Conservation (phyloP, 495 filamentous ascomycete genomes). For the Hyphodiscus hymeniophilus region DNA sequence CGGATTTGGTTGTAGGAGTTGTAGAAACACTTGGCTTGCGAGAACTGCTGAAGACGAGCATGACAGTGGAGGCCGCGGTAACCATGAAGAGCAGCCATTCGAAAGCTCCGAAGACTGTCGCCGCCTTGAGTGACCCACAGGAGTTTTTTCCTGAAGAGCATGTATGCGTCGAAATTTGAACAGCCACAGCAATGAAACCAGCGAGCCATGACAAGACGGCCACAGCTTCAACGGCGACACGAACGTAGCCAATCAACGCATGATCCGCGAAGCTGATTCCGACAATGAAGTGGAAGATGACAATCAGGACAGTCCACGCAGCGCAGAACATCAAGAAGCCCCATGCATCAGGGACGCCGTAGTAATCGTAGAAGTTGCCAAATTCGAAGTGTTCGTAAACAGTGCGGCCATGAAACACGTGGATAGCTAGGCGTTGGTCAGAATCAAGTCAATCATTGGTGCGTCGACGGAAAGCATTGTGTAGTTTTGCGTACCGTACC, state of each 20-base stretch:
- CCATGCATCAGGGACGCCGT: conserved; percentile 24
- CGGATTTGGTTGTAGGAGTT: conserved; percentile 3
- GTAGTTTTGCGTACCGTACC: conserved; percentile 23
- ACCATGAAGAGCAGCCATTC: conserved; percentile 26
- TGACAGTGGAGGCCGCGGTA: conserved; percentile 21
- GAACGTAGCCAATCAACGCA: conserved; percentile 21
- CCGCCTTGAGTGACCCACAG: conserved; percentile 22
- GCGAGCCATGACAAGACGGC: conserved; percentile 26
- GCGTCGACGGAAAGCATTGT: conserved; percentile 11
- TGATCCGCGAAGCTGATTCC: conserved; percentile 17
- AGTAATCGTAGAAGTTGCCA: conserved; percentile 24
- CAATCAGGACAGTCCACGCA: conserved; percentile 21
- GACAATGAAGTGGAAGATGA: conserved; percentile 22
- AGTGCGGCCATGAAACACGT: conserved; percentile 23
- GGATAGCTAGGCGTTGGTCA: conserved; percentile 24
- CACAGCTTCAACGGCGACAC: conserved; percentile 22
- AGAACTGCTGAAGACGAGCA: conserved; percentile 17
- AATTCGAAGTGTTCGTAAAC: conserved; percentile 21
- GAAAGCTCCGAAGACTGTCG: conserved; percentile 23
- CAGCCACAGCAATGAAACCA: conserved; percentile 26
- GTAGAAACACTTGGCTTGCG: conserved; percentile 4
- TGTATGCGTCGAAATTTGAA: conserved; percentile 15
- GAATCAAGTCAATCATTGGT: conserved; percentile 17
- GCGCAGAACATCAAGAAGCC: conserved; percentile 28
- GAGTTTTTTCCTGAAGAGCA: conserved; percentile 10